Percentiles rank a stretch among this genome's conserved stretches.
phyloP scores from a whole-genome alignment of 2,329 filamentous ascomycete genomes.

The Colletotrichum sp. region DNA sequence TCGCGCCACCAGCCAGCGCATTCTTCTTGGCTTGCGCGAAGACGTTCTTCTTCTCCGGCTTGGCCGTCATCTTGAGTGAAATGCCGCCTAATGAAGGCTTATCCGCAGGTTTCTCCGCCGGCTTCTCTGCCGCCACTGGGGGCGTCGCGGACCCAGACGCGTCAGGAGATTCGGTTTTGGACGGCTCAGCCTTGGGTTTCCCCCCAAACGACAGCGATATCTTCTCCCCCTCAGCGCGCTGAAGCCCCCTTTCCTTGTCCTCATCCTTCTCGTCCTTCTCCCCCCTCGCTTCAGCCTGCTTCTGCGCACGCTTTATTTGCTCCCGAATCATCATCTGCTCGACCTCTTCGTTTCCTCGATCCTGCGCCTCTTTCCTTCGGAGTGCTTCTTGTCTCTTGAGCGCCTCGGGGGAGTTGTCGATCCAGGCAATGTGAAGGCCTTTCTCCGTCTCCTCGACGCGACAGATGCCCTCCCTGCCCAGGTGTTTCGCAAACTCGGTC shows the following conservation, averaged over 20 bases:
- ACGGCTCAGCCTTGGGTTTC: constrained; percentile 34
- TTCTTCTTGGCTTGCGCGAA: constrained; percentile 75
- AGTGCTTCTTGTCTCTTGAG: constrained; percentile 81
- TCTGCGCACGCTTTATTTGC: constrained; percentile 80
- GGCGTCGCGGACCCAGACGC: constrained; percentile 21
- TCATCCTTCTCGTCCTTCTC: constrained; percentile 44
- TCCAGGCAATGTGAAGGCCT: constrained; percentile 85
- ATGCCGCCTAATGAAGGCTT: constrained; percentile 38
- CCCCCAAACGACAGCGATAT: constrained; percentile 72
- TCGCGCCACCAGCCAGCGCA: constrained; percentile 62
- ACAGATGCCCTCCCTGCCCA: constrained; percentile 87
- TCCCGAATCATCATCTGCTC: constrained; percentile 83
- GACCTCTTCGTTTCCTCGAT: constrained; percentile 88
- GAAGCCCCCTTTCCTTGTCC: constrained; percentile 51
- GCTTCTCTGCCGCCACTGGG: constrained; percentile 18
- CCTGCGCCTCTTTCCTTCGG: constrained; percentile 81
- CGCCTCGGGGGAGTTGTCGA: constrained; percentile 89
- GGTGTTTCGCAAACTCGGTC: constrained; percentile 86
- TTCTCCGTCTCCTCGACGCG: constrained; percentile 89
- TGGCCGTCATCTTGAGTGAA: constrained; percentile 70
- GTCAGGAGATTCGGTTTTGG: constrained; percentile 14
- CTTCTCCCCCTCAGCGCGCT: constrained; percentile 75
- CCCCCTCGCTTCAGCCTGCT: constrained; percentile 55
- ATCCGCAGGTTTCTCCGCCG: constrained; percentile 17
- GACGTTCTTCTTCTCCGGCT: constrained; percentile 77